Conservation (phyloP, 2,329 filamentous ascomycete genomes). For the Botrytis byssoidea region DNA sequence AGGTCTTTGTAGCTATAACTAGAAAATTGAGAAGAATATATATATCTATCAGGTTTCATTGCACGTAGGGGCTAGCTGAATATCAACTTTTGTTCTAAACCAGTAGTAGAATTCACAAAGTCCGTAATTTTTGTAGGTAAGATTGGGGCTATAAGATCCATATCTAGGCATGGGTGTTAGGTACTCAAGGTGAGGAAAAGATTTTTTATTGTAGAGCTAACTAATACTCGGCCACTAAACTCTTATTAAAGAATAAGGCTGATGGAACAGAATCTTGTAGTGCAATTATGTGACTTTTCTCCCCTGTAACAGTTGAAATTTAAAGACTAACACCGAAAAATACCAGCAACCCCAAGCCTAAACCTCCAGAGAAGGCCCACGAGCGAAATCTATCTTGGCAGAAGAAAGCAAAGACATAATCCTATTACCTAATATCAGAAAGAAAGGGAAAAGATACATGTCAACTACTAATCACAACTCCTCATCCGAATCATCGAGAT, state of each 20-base stretch:
- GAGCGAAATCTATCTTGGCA: rapidly evolving
- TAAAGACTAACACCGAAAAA: background rate
- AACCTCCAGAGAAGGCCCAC: background rate
- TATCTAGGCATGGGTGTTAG: no score
- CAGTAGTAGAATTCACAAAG: background rate
- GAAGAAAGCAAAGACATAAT: background rate
- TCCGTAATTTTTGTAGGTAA: background rate
- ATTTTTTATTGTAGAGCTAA: background rate
- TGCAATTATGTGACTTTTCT: background rate
- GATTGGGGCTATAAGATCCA: background rate
- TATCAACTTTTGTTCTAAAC: background rate
- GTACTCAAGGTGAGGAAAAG: background rate
- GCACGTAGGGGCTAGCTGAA: background rate
- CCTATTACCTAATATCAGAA: background rate
- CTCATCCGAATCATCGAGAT: background rate
- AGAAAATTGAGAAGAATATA: background rate
- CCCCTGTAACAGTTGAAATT: background rate
- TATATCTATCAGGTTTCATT: background rate
- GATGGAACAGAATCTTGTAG: background rate
- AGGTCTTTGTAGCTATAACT: background rate
- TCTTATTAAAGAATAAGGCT: background rate
- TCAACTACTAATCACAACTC: rapidly evolving
- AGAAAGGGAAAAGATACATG: background rate
- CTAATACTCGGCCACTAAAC: background rate
- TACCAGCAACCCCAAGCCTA: background rate